phyloP scores from a whole-genome alignment of 164 flowering plant species.

The Sextonia rubra region DNA sequence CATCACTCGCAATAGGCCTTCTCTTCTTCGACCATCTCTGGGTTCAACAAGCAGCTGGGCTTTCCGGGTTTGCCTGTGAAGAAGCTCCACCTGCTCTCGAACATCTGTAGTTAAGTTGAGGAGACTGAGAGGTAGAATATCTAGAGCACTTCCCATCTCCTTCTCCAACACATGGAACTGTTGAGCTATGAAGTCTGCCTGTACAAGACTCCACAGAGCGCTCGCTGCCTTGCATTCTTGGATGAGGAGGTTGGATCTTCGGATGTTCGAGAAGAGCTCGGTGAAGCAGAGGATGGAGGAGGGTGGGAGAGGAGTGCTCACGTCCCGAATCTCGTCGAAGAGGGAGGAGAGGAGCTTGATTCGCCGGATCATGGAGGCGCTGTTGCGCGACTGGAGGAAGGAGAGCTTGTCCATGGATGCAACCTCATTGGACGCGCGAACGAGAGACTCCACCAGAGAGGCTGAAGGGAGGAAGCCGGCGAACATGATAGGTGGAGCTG shows the following conservation, averaged over 20 bases:
- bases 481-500: slow-evolving; percentile 25
- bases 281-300: slow-evolving; percentile 64
- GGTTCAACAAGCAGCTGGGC: slow-evolving; percentile 38
- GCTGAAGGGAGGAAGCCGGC: slow-evolving; percentile 52
- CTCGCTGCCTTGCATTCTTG: slow-evolving; percentile 45
- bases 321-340: slow-evolving; percentile 63
- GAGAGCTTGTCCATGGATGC: slow-evolving; percentile 45
- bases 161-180: slow-evolving; percentile 45
- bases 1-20: slow-evolving; percentile 48
- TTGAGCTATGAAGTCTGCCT: slow-evolving; percentile 39
- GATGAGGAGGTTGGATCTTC: slow-evolving; percentile 39
- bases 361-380: slow-evolving; percentile 44
- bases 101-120: slow-evolving; percentile 44
- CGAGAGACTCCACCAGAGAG: slow-evolving; percentile 48
- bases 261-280: slow-evolving; percentile 48
- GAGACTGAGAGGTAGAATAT: slow-evolving; percentile 60
- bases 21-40: slow-evolving; percentile 42
- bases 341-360: slow-evolving; percentile 61
- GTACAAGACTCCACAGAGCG: slow-evolving; percentile 51
- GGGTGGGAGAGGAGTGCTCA: slow-evolving; percentile 42
- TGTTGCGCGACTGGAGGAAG: slow-evolving; percentile 34
- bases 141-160: slow-evolving; percentile 63
- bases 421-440: slow-evolving; percentile 44
- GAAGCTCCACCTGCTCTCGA: slow-evolving; percentile 73
- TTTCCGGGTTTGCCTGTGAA: slow-evolving; percentile 54